Evolutionary conservation across 1,284 basidiomycete genomes (phyloP).

Genomic region (Boletus nobilissimus): DNA sequence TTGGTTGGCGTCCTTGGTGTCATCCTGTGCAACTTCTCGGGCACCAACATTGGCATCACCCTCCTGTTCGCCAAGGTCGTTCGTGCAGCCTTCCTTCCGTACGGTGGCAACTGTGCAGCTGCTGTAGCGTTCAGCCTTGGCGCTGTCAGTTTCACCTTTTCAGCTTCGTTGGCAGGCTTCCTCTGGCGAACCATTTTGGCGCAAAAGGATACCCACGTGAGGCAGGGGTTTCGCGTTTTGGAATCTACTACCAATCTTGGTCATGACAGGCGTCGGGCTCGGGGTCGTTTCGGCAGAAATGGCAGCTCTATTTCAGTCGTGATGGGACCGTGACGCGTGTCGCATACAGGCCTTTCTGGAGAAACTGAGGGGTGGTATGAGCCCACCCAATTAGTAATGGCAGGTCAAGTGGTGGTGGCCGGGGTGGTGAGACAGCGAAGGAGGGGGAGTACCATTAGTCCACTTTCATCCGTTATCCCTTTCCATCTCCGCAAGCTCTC

Average conservation of each 20-base stretch:
- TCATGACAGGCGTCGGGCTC: conserved; percentile 64
- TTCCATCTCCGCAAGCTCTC: too few relatives aligned
- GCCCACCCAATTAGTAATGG: neutral
- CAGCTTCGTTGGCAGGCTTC: too few relatives aligned
- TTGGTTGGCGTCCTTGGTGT: conserved; percentile 70
- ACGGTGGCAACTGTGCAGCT: conserved; percentile 48
- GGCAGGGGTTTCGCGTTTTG: conserved; percentile 77
- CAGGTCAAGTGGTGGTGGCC: neutral
- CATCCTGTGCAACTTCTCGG: conserved; percentile 87
- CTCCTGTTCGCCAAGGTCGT: conserved; percentile 82
- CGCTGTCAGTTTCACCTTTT: conserved; percentile 91
- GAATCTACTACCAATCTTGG: conserved; percentile 70
- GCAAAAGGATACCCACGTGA: too few relatives aligned
- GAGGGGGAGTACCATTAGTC: too few relatives aligned
- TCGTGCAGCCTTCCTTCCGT: conserved; percentile 41
- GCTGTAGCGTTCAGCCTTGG: conserved; percentile 86
- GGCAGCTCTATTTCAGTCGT: conserved; percentile 58
- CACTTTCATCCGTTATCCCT: too few relatives aligned
- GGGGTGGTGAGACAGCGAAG: too few relatives aligned
- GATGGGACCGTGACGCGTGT: neutral
- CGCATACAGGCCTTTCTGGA: too few relatives aligned
- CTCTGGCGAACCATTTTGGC: too few relatives aligned
- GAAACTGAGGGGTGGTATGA: neutral
- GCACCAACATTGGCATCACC: conserved; percentile 96
- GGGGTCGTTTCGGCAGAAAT: conserved; percentile 73